phyloP scores from a whole-genome alignment of 1,139 yeast species.

The Meyerozyma smithsonii region DNA sequence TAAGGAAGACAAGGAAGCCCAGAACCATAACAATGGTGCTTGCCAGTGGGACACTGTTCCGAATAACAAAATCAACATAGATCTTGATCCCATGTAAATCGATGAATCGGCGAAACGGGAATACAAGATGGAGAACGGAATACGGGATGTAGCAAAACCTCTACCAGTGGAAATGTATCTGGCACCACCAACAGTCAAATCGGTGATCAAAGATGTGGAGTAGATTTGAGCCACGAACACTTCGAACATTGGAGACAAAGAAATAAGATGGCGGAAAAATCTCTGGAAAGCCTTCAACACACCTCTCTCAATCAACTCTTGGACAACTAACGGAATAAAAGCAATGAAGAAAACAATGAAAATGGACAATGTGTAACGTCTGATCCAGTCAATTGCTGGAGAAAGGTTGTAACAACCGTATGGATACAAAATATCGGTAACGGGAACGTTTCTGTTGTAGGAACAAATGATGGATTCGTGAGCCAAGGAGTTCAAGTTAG shows the following conservation, averaged over 20 bases:
- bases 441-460: slow-evolving; percentile 79
- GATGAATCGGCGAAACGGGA: slow-evolving; percentile 97
- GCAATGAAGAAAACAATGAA: slow-evolving; percentile 98
- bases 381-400: slow-evolving; percentile 94
- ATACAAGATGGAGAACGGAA: slow-evolving; percentile 91
- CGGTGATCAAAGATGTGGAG: slow-evolving; percentile 85
- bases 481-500: slow-evolving; percentile 86
- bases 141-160: slow-evolving; percentile 98
- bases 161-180: slow-evolving; percentile 98
- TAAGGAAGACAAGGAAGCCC: slow-evolving; percentile 91
- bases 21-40: slow-evolving; percentile 96
- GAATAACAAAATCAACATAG: slow-evolving; percentile 80
- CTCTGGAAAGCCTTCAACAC: slow-evolving; percentile 93
- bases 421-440: slow-evolving; percentile 81
- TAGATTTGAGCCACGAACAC: slow-evolving; percentile 98
- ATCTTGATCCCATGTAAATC: slow-evolving; percentile 93
- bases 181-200: slow-evolving; percentile 98
- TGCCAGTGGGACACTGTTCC: slow-evolving; percentile 97
- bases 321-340: slow-evolving; percentile 92
- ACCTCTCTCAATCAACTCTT: slow-evolving; percentile 97
- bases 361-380: slow-evolving; percentile 95
- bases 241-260: slow-evolving; percentile 95
- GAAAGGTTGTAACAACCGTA: slow-evolving; percentile 88
- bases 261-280: slow-evolving; percentile 81
- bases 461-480: slow-evolving; percentile 85